Base-by-base conservation (phyloP, 2,329 filamentous ascomycete species). In the Colletotrichum scovillei region DNA sequence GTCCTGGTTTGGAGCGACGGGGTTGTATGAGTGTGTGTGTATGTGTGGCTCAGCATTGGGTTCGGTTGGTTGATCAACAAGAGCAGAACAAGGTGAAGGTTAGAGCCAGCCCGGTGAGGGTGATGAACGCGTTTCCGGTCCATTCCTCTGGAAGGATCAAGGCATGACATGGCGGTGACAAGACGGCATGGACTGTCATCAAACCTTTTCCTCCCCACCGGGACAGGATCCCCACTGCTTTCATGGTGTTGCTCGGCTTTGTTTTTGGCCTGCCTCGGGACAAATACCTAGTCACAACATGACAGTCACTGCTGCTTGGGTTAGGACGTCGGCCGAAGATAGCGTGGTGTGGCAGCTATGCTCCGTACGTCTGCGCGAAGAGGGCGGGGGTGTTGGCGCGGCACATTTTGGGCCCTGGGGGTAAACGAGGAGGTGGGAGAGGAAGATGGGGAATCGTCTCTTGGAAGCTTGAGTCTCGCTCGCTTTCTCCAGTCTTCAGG, bases 401-500 rank as follows among this genome's bases (percentile, higher is more conserved):
- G 59, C 53, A 53, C 59, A 59, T 11, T 56, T 46, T 52, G 58
- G 38, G 38, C 38, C 2, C 38, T 19, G 38, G 38, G 58, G 65
- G 46, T 8, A 30, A 30, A 35, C 30, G 60, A 35, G 60, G 26
- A 49, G 42, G 42, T 49, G 42, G 16, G 30, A 24, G 49, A 35
- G 5, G 32, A 56, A 65, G 46, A 56, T 70, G 60, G 67, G 62
- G 56, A 65, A 57, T 57, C 67, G 55, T 63, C 52, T 63, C 30
- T 55, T 66, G 38, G 30, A 66, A 11, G 46, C 16, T 56, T 46
- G 53, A 52, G 68, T 63, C 28, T 16, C 5, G 3, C 42, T 57
- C 55, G 28, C 16, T 28, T 63, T 72, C 65, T 72, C 70, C 70
- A 70, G 67, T 67, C 67, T 73, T 65, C 70, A 65, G 67, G 60